Evolutionary conservation across 2,329 filamentous ascomycete genomes (phyloP).

Genomic region (Delphinella strobiligena): DNA sequence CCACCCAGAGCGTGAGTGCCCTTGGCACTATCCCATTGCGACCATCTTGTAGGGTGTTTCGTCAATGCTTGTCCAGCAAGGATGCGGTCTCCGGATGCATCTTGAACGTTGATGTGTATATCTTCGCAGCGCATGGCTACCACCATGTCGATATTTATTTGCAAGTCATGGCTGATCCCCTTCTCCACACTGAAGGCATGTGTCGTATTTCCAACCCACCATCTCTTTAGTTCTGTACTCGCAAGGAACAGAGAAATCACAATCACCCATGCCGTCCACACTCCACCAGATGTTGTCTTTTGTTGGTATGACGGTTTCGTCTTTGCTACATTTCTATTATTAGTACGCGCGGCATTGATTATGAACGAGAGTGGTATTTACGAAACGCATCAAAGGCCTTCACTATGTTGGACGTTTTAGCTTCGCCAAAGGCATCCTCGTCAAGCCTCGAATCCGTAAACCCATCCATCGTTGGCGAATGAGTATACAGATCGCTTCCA

Average conservation of each 20-base stretch:
- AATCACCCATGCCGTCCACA: slow-evolving; percentile 81
- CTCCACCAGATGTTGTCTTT: slow-evolving; percentile 72
- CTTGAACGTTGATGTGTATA: slow-evolving; percentile 94
- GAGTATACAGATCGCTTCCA: background rate
- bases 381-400: slow-evolving; percentile 95
- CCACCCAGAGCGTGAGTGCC: slow-evolving; percentile 42
- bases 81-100: slow-evolving; percentile 85
- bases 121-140: slow-evolving; percentile 77
- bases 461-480: slow-evolving; percentile 55
- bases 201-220: slow-evolving; percentile 73
- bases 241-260: slow-evolving; percentile 63
- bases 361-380: slow-evolving; percentile 37
- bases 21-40: slow-evolving; percentile 66
- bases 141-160: slow-evolving; percentile 93
- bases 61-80: slow-evolving; percentile 63
- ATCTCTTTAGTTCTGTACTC: slow-evolving; percentile 64
- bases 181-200: slow-evolving; percentile 93
- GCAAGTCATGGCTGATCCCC: slow-evolving; percentile 72
- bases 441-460: slow-evolving; percentile 59
- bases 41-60: slow-evolving; percentile 69
- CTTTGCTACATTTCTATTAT: slow-evolving; percentile 53
- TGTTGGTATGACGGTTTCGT: slow-evolving; percentile 88
- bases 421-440: slow-evolving; percentile 70
- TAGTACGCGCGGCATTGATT: background rate
- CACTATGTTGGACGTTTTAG: slow-evolving; percentile 46